A percentile compares a stretch with the other conserved stretches of the same genome.
These are phyloP conservation scores for Rhodotorula toruloides DNA, from an alignment of 768 basidiomycete species.

Conservation along the genomic window DNA sequence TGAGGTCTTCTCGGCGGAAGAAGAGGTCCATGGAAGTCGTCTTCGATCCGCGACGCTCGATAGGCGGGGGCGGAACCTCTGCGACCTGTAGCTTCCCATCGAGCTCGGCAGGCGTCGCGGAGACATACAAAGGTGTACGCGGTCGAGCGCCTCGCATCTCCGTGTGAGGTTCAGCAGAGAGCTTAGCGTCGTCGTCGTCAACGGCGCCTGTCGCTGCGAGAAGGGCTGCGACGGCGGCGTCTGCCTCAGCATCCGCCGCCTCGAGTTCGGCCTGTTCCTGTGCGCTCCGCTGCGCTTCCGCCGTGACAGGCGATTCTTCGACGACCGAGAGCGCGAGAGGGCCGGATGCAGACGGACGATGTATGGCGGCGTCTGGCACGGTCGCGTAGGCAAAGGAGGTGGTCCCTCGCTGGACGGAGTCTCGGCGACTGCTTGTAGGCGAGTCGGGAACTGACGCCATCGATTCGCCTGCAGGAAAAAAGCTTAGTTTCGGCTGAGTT, in stretches of 20 bases:
- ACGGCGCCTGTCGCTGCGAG: background rate
- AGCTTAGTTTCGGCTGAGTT: no score
- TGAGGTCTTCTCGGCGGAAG: conserved; percentile 38
- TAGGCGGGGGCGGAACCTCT: background rate
- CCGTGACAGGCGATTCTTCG: conserved; percentile 1
- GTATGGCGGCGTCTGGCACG: no score
- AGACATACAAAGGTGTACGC: no score
- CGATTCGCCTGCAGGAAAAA: no score
- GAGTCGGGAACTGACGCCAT: background rate
- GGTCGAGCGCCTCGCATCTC: no score
- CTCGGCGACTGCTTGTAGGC: background rate
- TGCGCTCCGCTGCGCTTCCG: background rate
- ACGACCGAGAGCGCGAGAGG: conserved; percentile 6
- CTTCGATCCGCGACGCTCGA: background rate
- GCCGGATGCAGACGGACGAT: background rate
- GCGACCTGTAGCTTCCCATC: background rate
- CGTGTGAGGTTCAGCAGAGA: background rate
- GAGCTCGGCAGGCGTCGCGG: background rate
- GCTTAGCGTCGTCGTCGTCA: background rate
- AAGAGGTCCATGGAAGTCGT: conserved; percentile 34
- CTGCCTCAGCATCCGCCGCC: background rate
- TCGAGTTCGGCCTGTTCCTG: background rate
- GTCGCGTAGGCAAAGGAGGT: no score
- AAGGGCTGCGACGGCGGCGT: background rate
- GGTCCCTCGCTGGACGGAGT: no score